Conservation (phyloP, 352 stramenopile genomes). For the Globisporangium iwayamae region DNA sequence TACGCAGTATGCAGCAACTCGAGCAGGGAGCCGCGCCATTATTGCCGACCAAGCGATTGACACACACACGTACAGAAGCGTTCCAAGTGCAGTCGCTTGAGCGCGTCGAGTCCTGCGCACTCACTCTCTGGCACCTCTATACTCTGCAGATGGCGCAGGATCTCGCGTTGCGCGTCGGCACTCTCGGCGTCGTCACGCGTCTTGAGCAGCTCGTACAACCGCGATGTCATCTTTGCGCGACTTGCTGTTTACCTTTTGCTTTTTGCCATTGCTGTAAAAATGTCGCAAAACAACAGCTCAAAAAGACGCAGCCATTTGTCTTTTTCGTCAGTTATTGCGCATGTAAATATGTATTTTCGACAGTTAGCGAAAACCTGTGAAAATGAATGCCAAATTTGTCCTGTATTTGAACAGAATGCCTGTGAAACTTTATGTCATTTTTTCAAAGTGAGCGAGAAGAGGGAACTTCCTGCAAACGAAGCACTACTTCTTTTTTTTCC, state of each 20-base stretch:
- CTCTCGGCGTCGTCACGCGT: conserved; percentile 20
- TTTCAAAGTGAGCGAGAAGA: no score
- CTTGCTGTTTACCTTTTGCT: neutral
- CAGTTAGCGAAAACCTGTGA: no score
- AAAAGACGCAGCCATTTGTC: no score
- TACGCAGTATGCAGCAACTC: neutral
- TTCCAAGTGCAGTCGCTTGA: conserved; percentile 43
- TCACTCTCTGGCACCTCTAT: conserved; percentile 18
- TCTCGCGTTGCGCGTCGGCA: conserved; percentile 33
- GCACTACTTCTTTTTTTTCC: no score
- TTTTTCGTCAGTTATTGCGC: no score
- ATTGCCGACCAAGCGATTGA: neutral
- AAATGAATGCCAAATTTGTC: no score
- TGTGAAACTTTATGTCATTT: no score
- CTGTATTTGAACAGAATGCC: no score
- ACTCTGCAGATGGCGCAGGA: conserved; percentile 33
- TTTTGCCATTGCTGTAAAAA: neutral
- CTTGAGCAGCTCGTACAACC: conserved; percentile 32
- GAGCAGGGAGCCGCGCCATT: neutral
- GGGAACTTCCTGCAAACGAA: no score
- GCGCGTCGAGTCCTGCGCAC: conserved; percentile 22
- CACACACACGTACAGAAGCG: conserved; percentile 30
- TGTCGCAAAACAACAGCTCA: no score
- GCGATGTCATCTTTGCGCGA: neutral
- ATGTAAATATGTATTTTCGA: no score